A percentile compares a stretch with the other conserved stretches of the same genome.
Conservation (phyloP, 768 basidiomycete genomes). For the Tulasnella calospora region DNA sequence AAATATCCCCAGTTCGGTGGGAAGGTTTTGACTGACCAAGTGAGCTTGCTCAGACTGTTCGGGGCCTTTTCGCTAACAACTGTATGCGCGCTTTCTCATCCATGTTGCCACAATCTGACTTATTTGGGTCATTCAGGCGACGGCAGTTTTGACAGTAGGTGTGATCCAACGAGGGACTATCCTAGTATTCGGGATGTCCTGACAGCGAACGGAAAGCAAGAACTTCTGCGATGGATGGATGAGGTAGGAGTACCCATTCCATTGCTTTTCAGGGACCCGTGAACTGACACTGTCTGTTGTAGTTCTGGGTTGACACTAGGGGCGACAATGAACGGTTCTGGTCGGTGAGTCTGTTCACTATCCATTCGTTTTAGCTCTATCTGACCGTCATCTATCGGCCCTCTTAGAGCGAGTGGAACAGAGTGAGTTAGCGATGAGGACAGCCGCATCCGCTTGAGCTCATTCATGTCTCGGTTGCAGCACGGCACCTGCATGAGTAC, state of each 20-base stretch:
- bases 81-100: neutral
- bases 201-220: slow-evolving; percentile 17
- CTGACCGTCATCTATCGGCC: neutral
- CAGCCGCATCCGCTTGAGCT: neutral
- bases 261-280: too few species aligned
- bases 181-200: slow-evolving; percentile 33
- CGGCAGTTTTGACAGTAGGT: slow-evolving; percentile 32
- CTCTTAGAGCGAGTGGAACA: slow-evolving; percentile 33
- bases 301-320: slow-evolving; percentile 23
- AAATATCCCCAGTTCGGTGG: slow-evolving; percentile 27
- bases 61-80: slow-evolving; percentile 48
- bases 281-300: neutral
- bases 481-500: slow-evolving; percentile 17
- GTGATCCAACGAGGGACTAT: slow-evolving; percentile 32
- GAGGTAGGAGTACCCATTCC: neutral
- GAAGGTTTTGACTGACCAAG: neutral
- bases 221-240: slow-evolving; percentile 32
- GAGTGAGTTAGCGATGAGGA: neutral
- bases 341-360: neutral
- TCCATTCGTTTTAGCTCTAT: neutral
- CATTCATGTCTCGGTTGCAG: neutral
- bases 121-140: neutral
- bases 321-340: slow-evolving; percentile 36
- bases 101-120: neutral
- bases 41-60: slow-evolving; percentile 25